These are phyloP conservation scores for Erodium moschatum DNA, from an alignment of 441 rosid species.

Conservation along the genomic window DNA sequence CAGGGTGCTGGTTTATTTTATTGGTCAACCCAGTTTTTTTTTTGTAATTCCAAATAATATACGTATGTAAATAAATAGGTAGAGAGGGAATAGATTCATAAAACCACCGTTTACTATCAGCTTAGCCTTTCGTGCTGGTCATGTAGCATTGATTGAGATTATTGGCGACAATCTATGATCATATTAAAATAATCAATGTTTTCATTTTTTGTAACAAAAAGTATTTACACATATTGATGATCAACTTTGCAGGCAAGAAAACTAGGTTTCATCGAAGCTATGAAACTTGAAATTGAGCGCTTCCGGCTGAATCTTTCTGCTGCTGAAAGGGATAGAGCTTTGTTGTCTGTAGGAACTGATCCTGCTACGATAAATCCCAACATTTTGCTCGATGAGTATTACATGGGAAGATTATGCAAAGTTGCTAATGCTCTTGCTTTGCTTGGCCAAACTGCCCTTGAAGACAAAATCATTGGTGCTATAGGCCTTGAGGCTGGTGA, in stretches of 20 bases:
- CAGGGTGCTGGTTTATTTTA: neutral
- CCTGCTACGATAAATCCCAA: constrained; percentile 93
- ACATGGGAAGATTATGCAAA: constrained; percentile 65
- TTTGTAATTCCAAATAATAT: neutral
- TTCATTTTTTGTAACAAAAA: neutral
- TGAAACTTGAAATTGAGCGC: constrained; percentile 90
- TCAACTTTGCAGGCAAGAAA: constrained; percentile 49
- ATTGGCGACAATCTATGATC: neutral
- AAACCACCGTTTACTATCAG: neutral
- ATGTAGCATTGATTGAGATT: neutral
- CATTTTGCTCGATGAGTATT: constrained; percentile 52
- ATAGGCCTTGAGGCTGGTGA: constrained; percentile 63
- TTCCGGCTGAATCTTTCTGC: constrained; percentile 77
- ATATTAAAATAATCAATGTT: neutral
- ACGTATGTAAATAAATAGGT: neutral
- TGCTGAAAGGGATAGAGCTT: constrained; percentile 94
- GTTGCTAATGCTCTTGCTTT: constrained; percentile 62
- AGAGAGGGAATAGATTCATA: neutral
- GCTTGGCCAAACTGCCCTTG: constrained; percentile 75
- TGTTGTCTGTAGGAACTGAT: constrained; percentile 78
- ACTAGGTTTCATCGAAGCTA: constrained; percentile 61
- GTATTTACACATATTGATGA: constrained; percentile 7
- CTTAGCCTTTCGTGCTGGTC: neutral
- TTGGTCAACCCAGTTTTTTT: neutral
- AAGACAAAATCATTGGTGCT: constrained; percentile 73